phyloP scores from a whole-genome alignment of 1,284 basidiomycete genomes.

The Porogramme epimiltina region DNA sequence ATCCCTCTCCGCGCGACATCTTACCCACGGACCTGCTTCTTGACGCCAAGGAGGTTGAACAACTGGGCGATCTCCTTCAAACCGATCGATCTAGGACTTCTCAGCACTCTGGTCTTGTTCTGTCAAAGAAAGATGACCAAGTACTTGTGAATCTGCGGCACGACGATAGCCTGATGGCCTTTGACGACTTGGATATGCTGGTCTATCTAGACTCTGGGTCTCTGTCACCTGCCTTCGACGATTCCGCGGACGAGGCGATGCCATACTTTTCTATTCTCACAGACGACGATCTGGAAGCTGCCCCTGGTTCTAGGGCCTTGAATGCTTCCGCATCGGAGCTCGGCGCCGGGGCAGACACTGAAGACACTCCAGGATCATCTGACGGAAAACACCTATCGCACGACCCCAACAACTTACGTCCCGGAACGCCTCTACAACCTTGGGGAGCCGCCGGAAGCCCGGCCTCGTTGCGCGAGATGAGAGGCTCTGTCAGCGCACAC shows the following conservation, averaged over 20 bases:
- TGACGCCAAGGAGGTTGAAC: slow-evolving; percentile 9
- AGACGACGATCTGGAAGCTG: slow-evolving; percentile 17
- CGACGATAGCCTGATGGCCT: no score
- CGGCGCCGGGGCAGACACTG: no score
- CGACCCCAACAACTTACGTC: no score
- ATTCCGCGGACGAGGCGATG: slow-evolving; percentile 3
- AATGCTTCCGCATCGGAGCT: no score
- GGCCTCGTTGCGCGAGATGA: not conserved
- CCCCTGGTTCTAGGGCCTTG: slow-evolving; percentile 4
- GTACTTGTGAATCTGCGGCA: no score
- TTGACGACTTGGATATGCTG: no score
- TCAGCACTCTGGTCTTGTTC: no score
- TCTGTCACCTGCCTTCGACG: not conserved
- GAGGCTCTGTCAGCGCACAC: not conserved
- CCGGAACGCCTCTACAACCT: not conserved
- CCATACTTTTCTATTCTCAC: slow-evolving; percentile 9
- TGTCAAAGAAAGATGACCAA: no score
- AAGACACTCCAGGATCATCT: slow-evolving; percentile 9
- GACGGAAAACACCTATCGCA: no score
- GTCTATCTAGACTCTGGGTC: not conserved
- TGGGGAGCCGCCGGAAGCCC: not conserved
- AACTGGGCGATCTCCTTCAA: slow-evolving; percentile 3
- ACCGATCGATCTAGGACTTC: not conserved
- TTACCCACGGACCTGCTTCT: not conserved
- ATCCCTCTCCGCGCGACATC: slow-evolving; percentile 1